Evolutionary conservation across 2,329 filamentous ascomycete genomes (phyloP), one percentile per base, ranked within the genome.

Genomic region (Chaetomium sp.): DNA sequence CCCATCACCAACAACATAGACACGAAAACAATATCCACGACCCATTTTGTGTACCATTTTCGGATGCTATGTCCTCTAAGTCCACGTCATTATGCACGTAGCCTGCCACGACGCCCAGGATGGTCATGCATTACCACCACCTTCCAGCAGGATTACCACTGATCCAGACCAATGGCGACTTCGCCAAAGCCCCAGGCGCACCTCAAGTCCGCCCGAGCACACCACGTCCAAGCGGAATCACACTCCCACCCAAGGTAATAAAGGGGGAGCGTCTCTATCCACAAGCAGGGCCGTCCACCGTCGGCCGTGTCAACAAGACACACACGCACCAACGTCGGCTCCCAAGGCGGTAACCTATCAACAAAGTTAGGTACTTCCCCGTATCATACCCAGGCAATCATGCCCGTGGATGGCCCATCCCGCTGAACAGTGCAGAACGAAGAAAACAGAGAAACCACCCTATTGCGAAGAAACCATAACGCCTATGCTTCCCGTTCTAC

Each of bases 241-340:
- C 25, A 25, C 8, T n/a, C n/a, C 35, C 13, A 23, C 35, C 45
- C 45, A 50, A 42, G 21, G 27, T 51, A 29, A 55, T 47, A 35
- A 38, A 29, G 1, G 57, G 21, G 12, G 45, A 42, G n/a, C 31
- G 27, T 47, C n/a, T 27, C 33, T 53, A 60, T 64, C 62, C 53
- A 65, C 58, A 57, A 61, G 57, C 25, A 45, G 25, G 21, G 54
- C 63, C 50, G 10, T 33, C 31, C 45, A n/a, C n/a, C 33, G 53
- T 57, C 63, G 13, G 51, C 19, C 57, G 13, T 47, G 50, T 57
- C 54, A 23, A 55, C n/a, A 54, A 8, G 31, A 55, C 60, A 21
- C 1, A 63, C 19, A 63, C 61, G 8, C 33, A 27, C 57, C 29
- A 53, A 50, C 56, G 35, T 38, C 23, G 57, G 33, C 45, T 21